Evolutionary conservation across 371 early-diverging fungal genomes (phyloP), one percentile per base, ranked within the genome.

Genomic region (Actinomortierella ambigua): DNA sequence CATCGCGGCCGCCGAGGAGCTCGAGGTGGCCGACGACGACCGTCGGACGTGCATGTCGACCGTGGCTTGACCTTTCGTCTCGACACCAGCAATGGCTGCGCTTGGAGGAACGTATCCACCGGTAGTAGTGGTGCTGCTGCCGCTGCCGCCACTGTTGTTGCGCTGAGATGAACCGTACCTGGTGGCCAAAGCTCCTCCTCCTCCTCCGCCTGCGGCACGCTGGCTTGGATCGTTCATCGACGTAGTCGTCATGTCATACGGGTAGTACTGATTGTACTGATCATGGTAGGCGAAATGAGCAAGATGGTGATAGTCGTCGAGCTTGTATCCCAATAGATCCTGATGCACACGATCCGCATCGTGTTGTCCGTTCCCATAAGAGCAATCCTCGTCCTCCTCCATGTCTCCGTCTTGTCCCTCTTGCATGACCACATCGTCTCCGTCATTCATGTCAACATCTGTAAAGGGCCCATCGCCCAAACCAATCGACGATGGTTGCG

Each of bases 91-190:
- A 46, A 71, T 71, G 43, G 67, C 67, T 20, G 73, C 67, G 29
- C 67, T 71, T 3, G 66, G 73, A 5, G 71, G 71, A 9, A 59
- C 51, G 27, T 65, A 70, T n/a, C 61, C 29, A 6, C 64, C 65
- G 0, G 65, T 50, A 15, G 8, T 8, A 15, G 8, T 11, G 41
- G 41, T 11, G 41, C 8, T 8, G 46, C 46, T 46, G 46, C 22
- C 5, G 17, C 22, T 15, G 17, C 22, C 15, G 17, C 17, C 17
- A 17, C 18, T 18, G 46, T 46, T 34, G 34, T 34, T 34, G 34
- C 34, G 34, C 4, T 34, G 34, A 34, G 34, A 34, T 34, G 34
- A 34, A 11, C 34, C 34, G 11, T 34, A 34, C 34, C 34, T 4
- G 3, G 18, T 46, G n/a, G n/a, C n/a, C n/a, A n/a, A n/a, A n/a